Conservation (phyloP, 805 yeast genomes). For the Zygosaccharomyces rouxii region DNA sequence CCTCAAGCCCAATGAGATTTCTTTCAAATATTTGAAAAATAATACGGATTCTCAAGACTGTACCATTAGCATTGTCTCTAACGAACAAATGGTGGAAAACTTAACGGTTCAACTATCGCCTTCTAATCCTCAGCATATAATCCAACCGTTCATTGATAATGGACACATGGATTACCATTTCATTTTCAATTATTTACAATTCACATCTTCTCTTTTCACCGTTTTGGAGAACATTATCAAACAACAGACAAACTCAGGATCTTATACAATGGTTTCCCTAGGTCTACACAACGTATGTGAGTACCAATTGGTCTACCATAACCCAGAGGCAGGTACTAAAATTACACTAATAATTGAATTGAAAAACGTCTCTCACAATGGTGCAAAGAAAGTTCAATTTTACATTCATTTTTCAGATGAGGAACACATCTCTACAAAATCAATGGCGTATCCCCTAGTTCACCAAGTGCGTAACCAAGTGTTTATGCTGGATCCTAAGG, state of each 20-base stretch:
- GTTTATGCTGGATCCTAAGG: conserved; percentile 26
- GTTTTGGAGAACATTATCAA: conserved; percentile 20
- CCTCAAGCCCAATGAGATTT: conserved; percentile 33
- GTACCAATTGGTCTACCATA: conserved; percentile 30
- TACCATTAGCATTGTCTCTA: conserved; percentile 29
- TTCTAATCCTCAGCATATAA: conserved; percentile 33
- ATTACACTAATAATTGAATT: conserved; percentile 29
- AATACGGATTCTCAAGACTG: conserved; percentile 30
- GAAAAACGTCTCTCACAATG: conserved; percentile 29
- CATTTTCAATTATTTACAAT: conserved; percentile 34
- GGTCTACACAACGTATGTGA: conserved; percentile 31
- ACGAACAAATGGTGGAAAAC: conserved; percentile 29
- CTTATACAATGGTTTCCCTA: conserved; percentile 23
- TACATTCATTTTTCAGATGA: conserved; percentile 33
- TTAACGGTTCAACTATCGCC: conserved; percentile 30
- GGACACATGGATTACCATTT: conserved; percentile 32
- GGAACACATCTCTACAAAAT: conserved; percentile 28
- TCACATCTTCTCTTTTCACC: conserved; percentile 31
- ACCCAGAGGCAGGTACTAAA: conserved; percentile 26
- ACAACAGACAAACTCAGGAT: conserved; percentile 9
- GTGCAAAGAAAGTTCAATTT: conserved; percentile 23
- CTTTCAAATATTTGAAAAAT: conserved; percentile 33
- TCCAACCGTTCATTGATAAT: conserved; percentile 32
- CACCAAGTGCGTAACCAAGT: conserved; percentile 30
- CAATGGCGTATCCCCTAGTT: conserved; percentile 28